Percentiles rank a stretch among this genome's conserved stretches.
Evolutionary conservation across 306 rosid species (phyloP).

Genomic region (Pueraria montana): DNA sequence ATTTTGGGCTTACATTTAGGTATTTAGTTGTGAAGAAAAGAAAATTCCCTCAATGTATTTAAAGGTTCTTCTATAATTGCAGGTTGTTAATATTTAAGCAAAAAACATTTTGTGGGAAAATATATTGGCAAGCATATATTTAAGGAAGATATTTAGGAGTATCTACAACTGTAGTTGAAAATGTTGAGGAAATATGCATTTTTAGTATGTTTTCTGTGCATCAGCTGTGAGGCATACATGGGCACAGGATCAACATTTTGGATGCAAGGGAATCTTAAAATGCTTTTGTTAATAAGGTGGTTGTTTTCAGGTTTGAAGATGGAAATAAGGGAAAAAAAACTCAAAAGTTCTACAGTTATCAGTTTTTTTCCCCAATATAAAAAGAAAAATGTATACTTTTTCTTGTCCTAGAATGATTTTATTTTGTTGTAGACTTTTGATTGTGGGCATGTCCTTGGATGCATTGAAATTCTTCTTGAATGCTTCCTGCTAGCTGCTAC

Average conservation of each 20-base stretch:
- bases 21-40: not conserved
- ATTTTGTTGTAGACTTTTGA: not conserved
- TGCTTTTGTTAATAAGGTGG: not conserved
- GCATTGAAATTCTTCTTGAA: constrained; percentile 34
- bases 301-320: constrained; percentile 21
- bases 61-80: not conserved
- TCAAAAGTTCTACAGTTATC: not conserved
- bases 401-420: not conserved
- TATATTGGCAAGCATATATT: not conserved
- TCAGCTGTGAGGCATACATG: not conserved
- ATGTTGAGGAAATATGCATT: not conserved
- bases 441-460: constrained; percentile 19
- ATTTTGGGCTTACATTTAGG: not conserved
- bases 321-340: constrained; percentile 5
- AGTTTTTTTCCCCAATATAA: not conserved
- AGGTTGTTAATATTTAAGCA: not conserved
- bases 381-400: not conserved
- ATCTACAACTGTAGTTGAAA: not conserved
- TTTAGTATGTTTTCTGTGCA: not conserved
- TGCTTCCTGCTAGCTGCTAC: constrained; percentile 19
- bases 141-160: not conserved
- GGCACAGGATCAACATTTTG: not conserved
- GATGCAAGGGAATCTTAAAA: not conserved
- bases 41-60: not conserved
- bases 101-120: not conserved